These are phyloP conservation scores for Candida ulmi DNA, from an alignment of 805 yeast genomes.

Conservation along the genomic window DNA sequence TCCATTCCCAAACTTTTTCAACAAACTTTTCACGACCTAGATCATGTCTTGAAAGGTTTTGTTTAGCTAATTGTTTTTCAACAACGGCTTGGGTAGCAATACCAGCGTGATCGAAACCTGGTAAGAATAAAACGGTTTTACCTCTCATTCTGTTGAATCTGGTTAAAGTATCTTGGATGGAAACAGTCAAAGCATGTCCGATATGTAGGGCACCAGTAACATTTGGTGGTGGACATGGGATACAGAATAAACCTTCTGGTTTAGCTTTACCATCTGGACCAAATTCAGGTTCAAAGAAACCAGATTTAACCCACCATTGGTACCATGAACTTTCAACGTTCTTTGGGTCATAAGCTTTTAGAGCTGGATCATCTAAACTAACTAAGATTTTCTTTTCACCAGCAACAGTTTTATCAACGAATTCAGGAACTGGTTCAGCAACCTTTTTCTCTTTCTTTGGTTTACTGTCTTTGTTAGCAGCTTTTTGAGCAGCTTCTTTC, in stretches of 20 bases:
- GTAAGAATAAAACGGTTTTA: slow-evolving; percentile 84
- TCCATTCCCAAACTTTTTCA: slow-evolving; percentile 96
- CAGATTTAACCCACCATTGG: slow-evolving; percentile 91
- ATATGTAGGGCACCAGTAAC: slow-evolving; percentile 98
- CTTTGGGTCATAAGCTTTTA: slow-evolving; percentile 89
- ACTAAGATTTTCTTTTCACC: slow-evolving; percentile 90
- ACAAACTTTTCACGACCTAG: slow-evolving; percentile 88
- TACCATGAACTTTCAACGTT: slow-evolving; percentile 97
- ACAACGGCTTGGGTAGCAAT: slow-evolving; percentile 98
- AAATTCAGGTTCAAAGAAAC: slow-evolving; percentile 83
- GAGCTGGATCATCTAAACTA: slow-evolving; percentile 86
- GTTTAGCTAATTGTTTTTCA: slow-evolving; percentile 83
- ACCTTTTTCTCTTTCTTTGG: slow-evolving; percentile 68
- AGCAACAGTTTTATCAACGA: slow-evolving; percentile 71
- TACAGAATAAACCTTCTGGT: slow-evolving; percentile 80
- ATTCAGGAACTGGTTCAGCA: slow-evolving; percentile 76
- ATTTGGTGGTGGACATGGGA: slow-evolving; percentile 99
- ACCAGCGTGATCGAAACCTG: slow-evolving; percentile 99
- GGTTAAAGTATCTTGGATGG: slow-evolving; percentile 90
- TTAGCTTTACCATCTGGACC: slow-evolving; percentile 66
- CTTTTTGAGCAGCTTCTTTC: slow-evolving; percentile 41
- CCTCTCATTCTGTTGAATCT: slow-evolving; percentile 97
- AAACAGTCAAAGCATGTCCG: slow-evolving; percentile 94
- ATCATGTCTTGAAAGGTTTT: slow-evolving; percentile 89
- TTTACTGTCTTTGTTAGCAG: slow-evolving; percentile 36